Conservation (phyloP, 116 monocot species). For the Papilionanthe hybrid region DNA sequence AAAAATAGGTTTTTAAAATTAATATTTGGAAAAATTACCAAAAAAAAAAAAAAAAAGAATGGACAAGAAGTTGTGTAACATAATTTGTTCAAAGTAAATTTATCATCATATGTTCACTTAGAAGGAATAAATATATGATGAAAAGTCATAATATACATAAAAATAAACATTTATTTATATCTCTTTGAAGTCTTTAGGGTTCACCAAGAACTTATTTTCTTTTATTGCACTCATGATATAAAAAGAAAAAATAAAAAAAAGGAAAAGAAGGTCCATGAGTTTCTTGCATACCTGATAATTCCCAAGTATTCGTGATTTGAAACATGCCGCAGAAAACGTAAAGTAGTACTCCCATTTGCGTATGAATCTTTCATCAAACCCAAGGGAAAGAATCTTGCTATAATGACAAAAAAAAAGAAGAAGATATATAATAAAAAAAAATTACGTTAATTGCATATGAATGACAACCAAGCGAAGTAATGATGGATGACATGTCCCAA, state of each 20-base stretch:
- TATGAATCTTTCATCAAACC: constrained; percentile 49
- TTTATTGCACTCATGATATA: neutral
- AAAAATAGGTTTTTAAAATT: too few species aligned
- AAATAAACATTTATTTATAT: neutral
- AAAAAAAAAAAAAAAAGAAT: too few species aligned
- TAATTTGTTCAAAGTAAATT: too few species aligned
- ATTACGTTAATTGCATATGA: too few species aligned
- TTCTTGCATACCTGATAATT: constrained; percentile 39
- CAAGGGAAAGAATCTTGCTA: constrained; percentile 44
- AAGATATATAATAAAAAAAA: neutral
- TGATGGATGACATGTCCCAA: neutral
- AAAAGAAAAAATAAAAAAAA: neutral
- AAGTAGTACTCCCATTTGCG: constrained; percentile 68
- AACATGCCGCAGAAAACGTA: constrained; percentile 49
- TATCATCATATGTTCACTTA: too few species aligned
- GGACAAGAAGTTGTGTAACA: too few species aligned
- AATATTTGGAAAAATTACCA: neutral
- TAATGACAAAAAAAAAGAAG: neutral
- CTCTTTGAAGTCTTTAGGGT: neutral
- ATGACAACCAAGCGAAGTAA: neutral
- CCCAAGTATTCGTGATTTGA: constrained; percentile 41
- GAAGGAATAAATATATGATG: too few species aligned
- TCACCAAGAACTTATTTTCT: neutral
- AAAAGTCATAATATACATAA: too few species aligned
- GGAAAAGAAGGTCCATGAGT: neutral